Evolutionary conservation across 1,284 basidiomycete genomes (phyloP).

Genomic region (Peniophora sp.): DNA sequence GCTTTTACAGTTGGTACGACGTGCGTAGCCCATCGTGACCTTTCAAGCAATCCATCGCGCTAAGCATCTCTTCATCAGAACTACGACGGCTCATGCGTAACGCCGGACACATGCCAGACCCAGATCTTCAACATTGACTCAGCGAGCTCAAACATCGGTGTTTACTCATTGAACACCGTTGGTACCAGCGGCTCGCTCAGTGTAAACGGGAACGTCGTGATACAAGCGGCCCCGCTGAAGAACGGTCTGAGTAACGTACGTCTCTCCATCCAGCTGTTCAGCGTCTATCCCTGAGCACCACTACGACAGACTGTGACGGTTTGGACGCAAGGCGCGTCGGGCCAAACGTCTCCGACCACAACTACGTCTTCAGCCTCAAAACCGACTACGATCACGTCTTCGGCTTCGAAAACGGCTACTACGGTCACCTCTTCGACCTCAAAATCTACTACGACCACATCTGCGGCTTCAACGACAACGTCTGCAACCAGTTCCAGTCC

Average conservation of each 20-base stretch:
- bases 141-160: conserved; percentile 34
- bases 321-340: no score
- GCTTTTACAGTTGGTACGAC: conserved; percentile 46
- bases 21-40: neutral
- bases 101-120: conserved; percentile 42
- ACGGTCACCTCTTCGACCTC: no score
- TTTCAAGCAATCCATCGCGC: no score
- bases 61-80: conserved; percentile 26
- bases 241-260: no score
- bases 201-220: conserved; percentile 40
- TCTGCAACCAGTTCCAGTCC: no score
- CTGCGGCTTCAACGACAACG: no score
- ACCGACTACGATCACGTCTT: no score
- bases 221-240: conserved; percentile 19
- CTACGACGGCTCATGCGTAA: conserved; percentile 43
- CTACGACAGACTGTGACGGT: no score
- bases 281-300: conserved; percentile 8
- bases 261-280: neutral
- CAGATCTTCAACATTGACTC: conserved; percentile 55
- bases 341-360: no score
- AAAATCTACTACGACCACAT: no score
- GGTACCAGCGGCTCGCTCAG: conserved; percentile 52
- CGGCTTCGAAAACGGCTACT: no score
- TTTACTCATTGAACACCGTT: conserved; percentile 60
- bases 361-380: no score